Evolutionary conservation across 2,329 filamentous ascomycete genomes (phyloP).

Genomic region (Apiospora marii): DNA sequence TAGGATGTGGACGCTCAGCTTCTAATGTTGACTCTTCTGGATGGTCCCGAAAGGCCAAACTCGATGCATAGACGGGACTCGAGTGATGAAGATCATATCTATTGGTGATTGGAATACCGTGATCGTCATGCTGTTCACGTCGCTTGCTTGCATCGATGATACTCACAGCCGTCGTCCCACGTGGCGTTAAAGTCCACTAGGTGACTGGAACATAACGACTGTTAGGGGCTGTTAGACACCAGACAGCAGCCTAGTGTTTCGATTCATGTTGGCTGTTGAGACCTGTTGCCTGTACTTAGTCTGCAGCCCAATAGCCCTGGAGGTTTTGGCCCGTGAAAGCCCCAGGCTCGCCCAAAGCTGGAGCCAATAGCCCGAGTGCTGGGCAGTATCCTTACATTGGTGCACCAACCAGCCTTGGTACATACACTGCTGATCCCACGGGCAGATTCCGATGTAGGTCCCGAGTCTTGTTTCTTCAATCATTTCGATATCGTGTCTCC

Average conservation of each 20-base stretch:
- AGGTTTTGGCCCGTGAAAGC: constrained; percentile 7
- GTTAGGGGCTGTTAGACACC: constrained; percentile 2
- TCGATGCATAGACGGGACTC: not conserved
- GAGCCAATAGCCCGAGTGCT: constrained; percentile 4
- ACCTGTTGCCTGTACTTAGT: not conserved
- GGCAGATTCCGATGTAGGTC: constrained; percentile 7
- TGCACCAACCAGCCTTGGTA: not conserved
- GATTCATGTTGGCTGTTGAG: not conserved
- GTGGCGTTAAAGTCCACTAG: constrained; percentile 2
- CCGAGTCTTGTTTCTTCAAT: constrained; percentile 12
- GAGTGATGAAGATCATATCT: not conserved
- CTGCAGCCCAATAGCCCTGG: not conserved
- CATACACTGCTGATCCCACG: constrained; percentile 3
- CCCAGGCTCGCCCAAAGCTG: not conserved
- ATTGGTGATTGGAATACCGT: not conserved
- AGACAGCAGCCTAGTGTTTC: constrained; percentile 1
- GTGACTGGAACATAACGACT: not conserved
- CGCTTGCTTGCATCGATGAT: not conserved
- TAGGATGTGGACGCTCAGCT: not conserved
- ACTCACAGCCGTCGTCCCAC: constrained; percentile 3
- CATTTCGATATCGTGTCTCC: constrained; percentile 14
- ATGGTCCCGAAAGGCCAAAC: not conserved
- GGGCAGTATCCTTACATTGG: not conserved
- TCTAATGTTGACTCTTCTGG: not conserved
- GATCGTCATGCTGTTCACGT: not conserved